These are phyloP conservation scores for Neotropicomus parvogracilis DNA, from an alignment of 1,284 basidiomycete species.

Conservation along the genomic window DNA sequence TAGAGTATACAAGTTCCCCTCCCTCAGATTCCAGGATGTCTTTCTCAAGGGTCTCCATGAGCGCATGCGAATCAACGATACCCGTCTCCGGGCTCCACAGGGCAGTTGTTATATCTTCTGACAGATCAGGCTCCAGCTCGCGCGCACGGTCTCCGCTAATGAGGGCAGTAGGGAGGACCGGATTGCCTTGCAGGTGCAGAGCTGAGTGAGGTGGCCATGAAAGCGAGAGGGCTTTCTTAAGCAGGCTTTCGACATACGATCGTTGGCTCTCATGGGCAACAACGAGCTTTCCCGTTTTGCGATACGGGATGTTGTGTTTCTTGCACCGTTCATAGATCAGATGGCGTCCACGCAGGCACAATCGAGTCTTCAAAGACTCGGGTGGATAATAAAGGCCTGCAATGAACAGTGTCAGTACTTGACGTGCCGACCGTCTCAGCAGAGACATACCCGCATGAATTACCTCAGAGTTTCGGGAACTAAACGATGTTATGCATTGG, in stretches of 20 bases:
- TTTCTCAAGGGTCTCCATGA: constrained; percentile 77
- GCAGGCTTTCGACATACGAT: constrained; percentile 67
- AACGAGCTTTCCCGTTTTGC: constrained; percentile 85
- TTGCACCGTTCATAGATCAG: constrained; percentile 81
- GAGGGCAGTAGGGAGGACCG: constrained; percentile 62
- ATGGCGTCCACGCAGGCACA: constrained; percentile 86
- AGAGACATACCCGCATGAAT: constrained; percentile 75
- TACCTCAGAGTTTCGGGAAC: constrained; percentile 94
- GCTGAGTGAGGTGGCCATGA: constrained; percentile 46
- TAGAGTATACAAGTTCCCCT: constrained; percentile 79
- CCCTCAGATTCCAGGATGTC: constrained; percentile 71
- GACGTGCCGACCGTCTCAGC: background rate
- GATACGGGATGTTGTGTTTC: constrained; percentile 61
- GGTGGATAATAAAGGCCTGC: constrained; percentile 82
- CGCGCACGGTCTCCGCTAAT: constrained; percentile 72
- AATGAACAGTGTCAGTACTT: background rate
- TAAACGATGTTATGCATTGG: constrained; percentile 30
- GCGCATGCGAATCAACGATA: constrained; percentile 83
- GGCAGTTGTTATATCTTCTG: constrained; percentile 65
- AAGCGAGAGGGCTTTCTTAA: constrained; percentile 58
- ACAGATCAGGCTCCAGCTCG: constrained; percentile 80
- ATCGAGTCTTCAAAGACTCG: constrained; percentile 79
- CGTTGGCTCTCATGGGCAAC: constrained; percentile 69
- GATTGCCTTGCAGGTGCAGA: constrained; percentile 20
- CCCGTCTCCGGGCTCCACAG: constrained; percentile 87